Evolutionary conservation across 306 rosid genomes (phyloP).

Genomic region (Trifolium repens): DNA sequence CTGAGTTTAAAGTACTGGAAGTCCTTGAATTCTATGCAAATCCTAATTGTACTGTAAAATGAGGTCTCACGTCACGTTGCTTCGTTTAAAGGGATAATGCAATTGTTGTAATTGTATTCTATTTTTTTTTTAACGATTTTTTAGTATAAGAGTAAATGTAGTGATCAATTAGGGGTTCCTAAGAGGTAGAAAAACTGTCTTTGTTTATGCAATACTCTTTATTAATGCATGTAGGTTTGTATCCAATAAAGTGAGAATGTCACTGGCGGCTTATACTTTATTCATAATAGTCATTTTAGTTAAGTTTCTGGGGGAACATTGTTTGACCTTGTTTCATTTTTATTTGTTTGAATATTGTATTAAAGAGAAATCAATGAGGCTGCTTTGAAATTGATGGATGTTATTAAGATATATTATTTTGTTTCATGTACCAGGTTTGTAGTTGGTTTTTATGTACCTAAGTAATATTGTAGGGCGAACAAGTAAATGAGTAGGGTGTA

Average conservation of each 20-base stretch:
- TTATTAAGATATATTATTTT: too few relatives aligned
- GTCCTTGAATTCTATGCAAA: conserved; percentile 35
- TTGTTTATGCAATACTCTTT: background rate
- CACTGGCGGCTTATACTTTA: background rate
- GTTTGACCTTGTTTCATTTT: background rate
- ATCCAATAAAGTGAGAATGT: background rate
- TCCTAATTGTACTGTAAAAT: conserved; percentile 40
- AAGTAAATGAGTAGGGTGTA: too few relatives aligned
- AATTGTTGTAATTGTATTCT: conserved; percentile 40
- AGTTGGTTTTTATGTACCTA: too few relatives aligned
- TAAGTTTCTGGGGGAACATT: background rate
- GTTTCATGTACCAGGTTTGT: too few relatives aligned
- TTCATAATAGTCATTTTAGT: background rate
- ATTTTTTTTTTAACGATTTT: background rate
- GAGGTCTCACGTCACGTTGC: conserved; percentile 11
- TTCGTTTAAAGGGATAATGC: conserved; percentile 22
- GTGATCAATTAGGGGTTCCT: background rate
- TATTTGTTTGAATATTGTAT: background rate
- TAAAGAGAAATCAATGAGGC: too few relatives aligned
- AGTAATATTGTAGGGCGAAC: too few relatives aligned
- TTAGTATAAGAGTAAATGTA: background rate
- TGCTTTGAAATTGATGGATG: too few relatives aligned
- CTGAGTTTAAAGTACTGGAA: conserved; percentile 25
- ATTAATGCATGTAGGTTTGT: background rate
- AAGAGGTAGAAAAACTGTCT: background rate